Base-by-base conservation (phyloP, 306 rosid genomes). In the Cucurbita moschata region DNA sequence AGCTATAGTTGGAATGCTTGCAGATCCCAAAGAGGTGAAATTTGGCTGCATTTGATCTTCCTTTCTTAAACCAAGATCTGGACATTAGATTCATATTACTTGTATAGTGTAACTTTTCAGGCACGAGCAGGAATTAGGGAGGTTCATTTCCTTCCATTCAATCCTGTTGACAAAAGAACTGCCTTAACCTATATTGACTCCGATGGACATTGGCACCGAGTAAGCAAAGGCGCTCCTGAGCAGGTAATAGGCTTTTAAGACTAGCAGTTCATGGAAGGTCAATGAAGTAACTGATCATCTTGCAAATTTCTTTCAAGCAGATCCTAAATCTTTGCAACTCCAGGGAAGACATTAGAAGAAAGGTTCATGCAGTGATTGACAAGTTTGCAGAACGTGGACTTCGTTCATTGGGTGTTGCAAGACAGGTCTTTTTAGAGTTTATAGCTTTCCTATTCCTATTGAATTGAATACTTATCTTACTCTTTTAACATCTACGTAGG, bases 191-290 rank as follows among this genome's bases (percentile, higher is more conserved):
- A 94, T 83, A 88, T 94, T 19, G 99, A 94, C 72, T 78, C 86
- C 6, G 88, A 88, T 83, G 99, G 97, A 76, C 86, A 6, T 37
- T 94, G 99, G 99, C 97, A 91, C 77, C 81, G 99, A 14, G 74
- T 94, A 73, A 91, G 99, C 83, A 94, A 94, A 87, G 99, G 99
- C 74, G 99, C 99, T 72, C 99, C 99, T 76, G 99, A 94, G 84
- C 99, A 94, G 97, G 99, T 94, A 86, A 77, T n/a, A 10, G 52
- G 0, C 46, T 56, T 39, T 42, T 26, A 47, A 23, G 26, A 14
- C 4, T 14, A 8, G 8, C 4, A 7, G 2, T 69, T 69, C 57
- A 7, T 46, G 3, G n/a, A 23, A 69, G 9, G 0, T 26, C 14
- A 47, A 2, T 67, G 10, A 49, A 49, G 18, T 49, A 49, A 62